Evolutionary conservation across 2,329 filamentous ascomycete species (phyloP), one percentile per base, ranked within the genome.

Genomic region (Hymenoscyphus infarciens): DNA sequence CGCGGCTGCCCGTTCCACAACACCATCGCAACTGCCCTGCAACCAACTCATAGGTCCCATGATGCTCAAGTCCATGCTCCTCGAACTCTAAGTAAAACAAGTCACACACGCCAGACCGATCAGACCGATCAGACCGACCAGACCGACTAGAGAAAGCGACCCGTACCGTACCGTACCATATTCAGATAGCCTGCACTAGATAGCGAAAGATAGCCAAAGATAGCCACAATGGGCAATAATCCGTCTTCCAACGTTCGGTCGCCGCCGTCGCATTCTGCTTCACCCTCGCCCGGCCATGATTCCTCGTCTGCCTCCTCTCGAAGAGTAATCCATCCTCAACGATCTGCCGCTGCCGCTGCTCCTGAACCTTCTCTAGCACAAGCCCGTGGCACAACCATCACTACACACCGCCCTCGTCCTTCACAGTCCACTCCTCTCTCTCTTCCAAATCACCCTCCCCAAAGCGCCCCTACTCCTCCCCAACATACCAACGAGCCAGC

Each of bases 331-430:
- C 82, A 84, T 67, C 77, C 80, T 66, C 82, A 83, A 68, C 80
- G 72, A 79, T 82, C 81, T 63, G 81, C 81, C 69, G 85, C 81
- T 63, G 81, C 81, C 69, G 85, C 82, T 61, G 84, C 84, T 57
- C 85, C 85, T 63, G 85, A 87, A 75, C 80, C 82, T 60, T 87
- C 85, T 58, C 80, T 85, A 66, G 81, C 84, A 67, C 83, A 85
- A 74, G 85, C 84, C 60, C 71, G 71, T 66, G 73, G 73, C 64
- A 72, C 70, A 10, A 73, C 54, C 16, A 53, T 55, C 13, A 45
- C 60, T 29, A 58, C 68, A 61, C 72, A 73, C 64, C 71, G 72
- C 31, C 61, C 68, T 55, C 68, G 70, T 57, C 66, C 67, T 57
- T 72, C 69, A 16, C 68, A 64, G 38, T 67, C 68, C 15, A 62